Evolutionary conservation across 1,139 yeast species (phyloP), one percentile per base, ranked within the genome.

Genomic region (Geotrichum australiense): DNA sequence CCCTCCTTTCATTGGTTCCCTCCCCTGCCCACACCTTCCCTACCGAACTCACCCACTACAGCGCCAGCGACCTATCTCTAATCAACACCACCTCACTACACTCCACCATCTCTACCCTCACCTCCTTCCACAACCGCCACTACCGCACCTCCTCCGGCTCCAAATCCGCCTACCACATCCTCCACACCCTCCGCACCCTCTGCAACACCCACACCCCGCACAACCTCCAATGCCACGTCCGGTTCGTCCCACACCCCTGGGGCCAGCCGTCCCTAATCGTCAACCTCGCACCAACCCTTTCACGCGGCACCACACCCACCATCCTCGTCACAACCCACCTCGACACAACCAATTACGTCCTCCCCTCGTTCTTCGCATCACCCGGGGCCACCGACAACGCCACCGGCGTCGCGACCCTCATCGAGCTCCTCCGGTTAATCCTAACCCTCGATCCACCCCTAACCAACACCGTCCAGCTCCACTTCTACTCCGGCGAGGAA

Each of bases 371-470:
- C 16, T 57, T 81, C 53, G 71, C 76, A 35, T 87, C 96, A 0
- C 97, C 97, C 1, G 98, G 97, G 4, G 96, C 96, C 3, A 97
- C 89, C 60, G 98, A 89, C 56, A 86, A 89, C 59, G 95, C 95
- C 1, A 78, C 91, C 3, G 97, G 97, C 6, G 80, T 89, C 3
- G 79, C 81, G 5, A 82, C 95, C 3, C 73, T 74, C 33, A 64
- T 86, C 44, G 95, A 87, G 59, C 78, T 87, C 0, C 71, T 87
- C 54, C 73, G 93, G 48, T n/a, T 26, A 7, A 23, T 23, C 11
- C 10, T 7, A 26, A 31, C 32, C 6, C 83, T 32, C 12, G 67
- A 64, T 18, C 43, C 55, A 10, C 75, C 71, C 0, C 70, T 76
- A 51, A 56, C 62, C 45, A 84, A 86, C 61, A 77, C 94, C 0